Conservation (phyloP, 106 monocot genomes). For the Allium sativum region DNA sequence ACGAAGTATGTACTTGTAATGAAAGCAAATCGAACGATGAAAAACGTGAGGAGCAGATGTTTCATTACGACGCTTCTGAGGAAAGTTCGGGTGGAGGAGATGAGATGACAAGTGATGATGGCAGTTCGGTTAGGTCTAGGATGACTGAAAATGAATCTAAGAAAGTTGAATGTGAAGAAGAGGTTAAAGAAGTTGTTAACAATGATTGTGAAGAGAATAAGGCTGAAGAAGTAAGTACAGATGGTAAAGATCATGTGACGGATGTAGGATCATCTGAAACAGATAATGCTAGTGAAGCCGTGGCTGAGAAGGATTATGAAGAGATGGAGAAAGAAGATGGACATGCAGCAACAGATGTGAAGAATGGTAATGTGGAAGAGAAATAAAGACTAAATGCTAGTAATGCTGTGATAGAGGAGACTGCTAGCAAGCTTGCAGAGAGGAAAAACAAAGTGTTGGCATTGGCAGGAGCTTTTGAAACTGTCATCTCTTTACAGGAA, state of each 20-base stretch:
- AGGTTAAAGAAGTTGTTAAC: not conserved
- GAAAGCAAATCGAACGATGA: not conserved
- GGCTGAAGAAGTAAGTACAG: too few species aligned
- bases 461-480: slow-evolving; percentile 27
- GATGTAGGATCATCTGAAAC: too few species aligned
- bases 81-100: not conserved
- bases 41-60: not conserved
- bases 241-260: too few species aligned
- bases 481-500: slow-evolving; percentile 24
- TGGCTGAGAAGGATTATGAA: not conserved
- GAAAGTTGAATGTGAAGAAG: not conserved
- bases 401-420: slow-evolving; percentile 26
- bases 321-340: not conserved
- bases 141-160: not conserved
- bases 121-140: not conserved
- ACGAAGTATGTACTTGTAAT: not conserved
- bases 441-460: slow-evolving; percentile 30
- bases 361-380: not conserved
- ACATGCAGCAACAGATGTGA: not conserved
- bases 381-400: not conserved
- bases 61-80: not conserved
- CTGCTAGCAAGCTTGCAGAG: slow-evolving; percentile 10
- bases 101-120: not conserved
- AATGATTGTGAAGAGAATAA: too few species aligned
- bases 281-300: not conserved